A percentile compares a stretch with the other conserved stretches of the same genome.
Conservation (phyloP, 2,329 filamentous ascomycete species). For the Calonectria naviculata region DNA sequence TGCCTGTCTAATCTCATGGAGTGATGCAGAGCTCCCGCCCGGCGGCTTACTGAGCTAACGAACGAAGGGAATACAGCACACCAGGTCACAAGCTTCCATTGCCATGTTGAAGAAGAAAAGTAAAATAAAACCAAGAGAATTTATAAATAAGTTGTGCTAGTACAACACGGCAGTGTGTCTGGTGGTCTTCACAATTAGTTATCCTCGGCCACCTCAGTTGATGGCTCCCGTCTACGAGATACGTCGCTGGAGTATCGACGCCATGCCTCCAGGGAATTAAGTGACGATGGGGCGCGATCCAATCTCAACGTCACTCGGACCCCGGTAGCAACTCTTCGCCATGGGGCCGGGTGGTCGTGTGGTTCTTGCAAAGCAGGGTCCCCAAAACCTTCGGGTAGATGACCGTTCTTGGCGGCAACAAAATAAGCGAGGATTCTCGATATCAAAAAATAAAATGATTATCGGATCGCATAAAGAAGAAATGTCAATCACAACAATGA, state of each 20-base stretch:
- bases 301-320: conserved; percentile 21
- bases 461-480: not conserved
- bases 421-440: not conserved
- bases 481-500: not conserved
- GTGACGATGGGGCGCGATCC: conserved; percentile 10
- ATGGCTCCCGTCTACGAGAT: not conserved
- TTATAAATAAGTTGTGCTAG: not conserved
- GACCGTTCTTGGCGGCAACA: not conserved
- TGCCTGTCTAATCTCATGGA: not conserved
- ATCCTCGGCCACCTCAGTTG: not conserved
- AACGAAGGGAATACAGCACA: not conserved
- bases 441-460: conserved; percentile 6
- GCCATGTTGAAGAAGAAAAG: not conserved
- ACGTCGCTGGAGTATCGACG: not conserved
- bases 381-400: conserved; percentile 6
- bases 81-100: not conserved
- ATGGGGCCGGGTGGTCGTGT: not conserved
- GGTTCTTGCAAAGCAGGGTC: not conserved
- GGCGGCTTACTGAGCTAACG: not conserved
- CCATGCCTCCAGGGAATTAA: not conserved
- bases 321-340: not conserved
- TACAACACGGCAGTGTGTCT: not conserved
- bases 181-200: not conserved
- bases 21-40: not conserved
- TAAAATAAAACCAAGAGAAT: not conserved